phyloP scores from a whole-genome alignment of 768 basidiomycete genomes.

The Kwoniella newhampshirensis region DNA sequence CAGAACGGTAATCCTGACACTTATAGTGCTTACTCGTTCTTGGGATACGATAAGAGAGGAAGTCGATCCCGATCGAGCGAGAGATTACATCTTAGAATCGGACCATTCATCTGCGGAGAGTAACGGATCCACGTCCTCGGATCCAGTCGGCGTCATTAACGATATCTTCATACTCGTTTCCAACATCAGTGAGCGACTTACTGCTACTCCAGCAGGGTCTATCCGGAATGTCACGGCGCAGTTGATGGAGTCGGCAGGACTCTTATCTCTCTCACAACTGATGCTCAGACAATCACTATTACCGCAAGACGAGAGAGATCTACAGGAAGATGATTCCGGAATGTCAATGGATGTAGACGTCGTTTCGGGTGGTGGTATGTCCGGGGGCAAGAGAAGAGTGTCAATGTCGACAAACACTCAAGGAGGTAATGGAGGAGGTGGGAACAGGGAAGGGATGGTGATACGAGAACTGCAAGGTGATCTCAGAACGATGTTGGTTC shows the following conservation, averaged over 20 bases:
- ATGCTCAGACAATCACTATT: conserved; percentile 10
- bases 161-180: conserved; percentile 11
- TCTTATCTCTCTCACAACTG: conserved; percentile 21
- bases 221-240: conserved; percentile 1
- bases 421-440: background rate
- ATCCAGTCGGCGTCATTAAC: conserved; percentile 24
- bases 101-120: background rate
- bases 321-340: conserved; percentile 8
- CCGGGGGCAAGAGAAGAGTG: conserved; percentile 2
- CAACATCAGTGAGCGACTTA: background rate
- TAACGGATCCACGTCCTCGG: conserved; percentile 1
- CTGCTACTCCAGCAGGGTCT: background rate
- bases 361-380: background rate
- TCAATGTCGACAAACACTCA: conserved; percentile 3
- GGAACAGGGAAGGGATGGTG: conserved; percentile 11
- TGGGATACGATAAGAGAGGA: conserved; percentile 27
- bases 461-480: conserved; percentile 21
- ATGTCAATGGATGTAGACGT: background rate
- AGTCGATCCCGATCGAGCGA: background rate
- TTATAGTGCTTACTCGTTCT: conserved; percentile 56
- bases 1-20: conserved; percentile 66
- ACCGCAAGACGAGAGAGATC: conserved; percentile 10
- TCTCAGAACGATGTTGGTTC: conserved; percentile 3
- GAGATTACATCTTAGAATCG: background rate
- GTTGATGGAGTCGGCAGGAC: conserved; percentile 10